These are phyloP conservation scores for Kwoniella dendrophila DNA, from an alignment of 768 basidiomycete species.

Conservation along the genomic window DNA sequence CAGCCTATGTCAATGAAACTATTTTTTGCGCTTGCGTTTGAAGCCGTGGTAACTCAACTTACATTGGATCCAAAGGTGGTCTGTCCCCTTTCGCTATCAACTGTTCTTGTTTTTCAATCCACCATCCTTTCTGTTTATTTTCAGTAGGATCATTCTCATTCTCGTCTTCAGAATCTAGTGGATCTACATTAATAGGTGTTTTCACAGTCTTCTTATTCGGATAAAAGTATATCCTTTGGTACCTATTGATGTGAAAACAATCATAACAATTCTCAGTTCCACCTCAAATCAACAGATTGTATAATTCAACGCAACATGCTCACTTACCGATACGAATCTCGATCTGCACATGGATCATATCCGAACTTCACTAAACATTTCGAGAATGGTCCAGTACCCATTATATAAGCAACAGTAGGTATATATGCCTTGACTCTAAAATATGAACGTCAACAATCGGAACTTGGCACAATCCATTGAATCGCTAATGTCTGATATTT, in stretches of 20 bases:
- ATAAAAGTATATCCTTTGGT: conserved; percentile 84
- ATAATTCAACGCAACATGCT: too few species aligned
- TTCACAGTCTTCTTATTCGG: conserved; percentile 65
- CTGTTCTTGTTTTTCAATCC: conserved; percentile 36
- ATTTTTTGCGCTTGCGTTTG: background rate
- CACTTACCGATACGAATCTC: conserved; percentile 73
- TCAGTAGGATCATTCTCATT: conserved; percentile 17
- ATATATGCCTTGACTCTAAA: conserved; percentile 83
- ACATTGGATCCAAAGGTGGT: conserved; percentile 36
- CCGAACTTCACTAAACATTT: conserved; percentile 82
- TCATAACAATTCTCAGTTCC: background rate
- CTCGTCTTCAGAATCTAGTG: conserved; percentile 29
- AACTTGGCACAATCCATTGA: background rate
- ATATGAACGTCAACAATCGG: background rate
- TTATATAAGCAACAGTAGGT: conserved; percentile 80
- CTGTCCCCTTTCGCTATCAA: conserved; percentile 25
- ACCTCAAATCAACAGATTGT: background rate
- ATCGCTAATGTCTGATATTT: background rate
- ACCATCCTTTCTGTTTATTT: conserved; percentile 21
- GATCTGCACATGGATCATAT: conserved; percentile 83
- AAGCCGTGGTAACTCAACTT: conserved; percentile 11
- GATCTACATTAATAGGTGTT: conserved; percentile 27
- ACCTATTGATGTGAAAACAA: conserved; percentile 61
- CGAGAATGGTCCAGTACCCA: conserved; percentile 91
- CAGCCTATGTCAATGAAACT: too few species aligned